A percentile compares a stretch with the other conserved stretches of the same genome.
phyloP scores from a whole-genome alignment of 2,329 filamentous ascomycete genomes.

The Boeremia lycopersici region DNA sequence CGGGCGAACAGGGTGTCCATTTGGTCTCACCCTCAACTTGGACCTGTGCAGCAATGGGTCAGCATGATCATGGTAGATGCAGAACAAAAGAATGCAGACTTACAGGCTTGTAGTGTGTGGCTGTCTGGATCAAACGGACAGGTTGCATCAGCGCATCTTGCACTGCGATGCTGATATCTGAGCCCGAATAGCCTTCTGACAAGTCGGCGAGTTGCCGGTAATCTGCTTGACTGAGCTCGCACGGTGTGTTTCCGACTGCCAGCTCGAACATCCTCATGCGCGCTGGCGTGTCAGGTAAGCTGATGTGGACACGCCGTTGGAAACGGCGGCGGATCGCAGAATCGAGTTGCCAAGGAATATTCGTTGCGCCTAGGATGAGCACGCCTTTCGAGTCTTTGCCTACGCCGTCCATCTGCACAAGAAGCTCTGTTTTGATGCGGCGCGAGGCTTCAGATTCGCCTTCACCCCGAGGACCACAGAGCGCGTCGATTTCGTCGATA shows the following conservation, averaged over 20 bases:
- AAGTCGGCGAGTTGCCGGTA: slow-evolving; percentile 79
- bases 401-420: slow-evolving; percentile 99
- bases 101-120: slow-evolving; percentile 97
- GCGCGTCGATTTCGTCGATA: slow-evolving; percentile 96
- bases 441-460: slow-evolving; percentile 97
- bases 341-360: slow-evolving; percentile 98
- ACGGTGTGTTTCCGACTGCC: slow-evolving; percentile 90
- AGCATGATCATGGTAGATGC: no score
- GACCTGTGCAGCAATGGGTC: slow-evolving; percentile 59
- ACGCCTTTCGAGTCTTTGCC: slow-evolving; percentile 95
- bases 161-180: slow-evolving; percentile 93
- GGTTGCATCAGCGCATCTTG: slow-evolving; percentile 98
- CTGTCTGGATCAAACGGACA: slow-evolving; percentile 93
- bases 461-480: slow-evolving; percentile 90
- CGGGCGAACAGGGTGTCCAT: slow-evolving; percentile 91
- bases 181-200: slow-evolving; percentile 93
- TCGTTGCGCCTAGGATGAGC: slow-evolving; percentile 92
- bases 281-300: slow-evolving; percentile 83
- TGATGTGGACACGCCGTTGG: slow-evolving; percentile 95
- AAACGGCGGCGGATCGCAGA: slow-evolving; percentile 94
- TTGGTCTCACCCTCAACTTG: slow-evolving; percentile 69
- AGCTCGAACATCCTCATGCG: slow-evolving; percentile 96
- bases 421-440: slow-evolving; percentile 96
- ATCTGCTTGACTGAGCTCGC: slow-evolving; percentile 77
- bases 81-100: slow-evolving; percentile 1